Conservation (phyloP, 768 basidiomycete species). For the Suillus plorans region DNA sequence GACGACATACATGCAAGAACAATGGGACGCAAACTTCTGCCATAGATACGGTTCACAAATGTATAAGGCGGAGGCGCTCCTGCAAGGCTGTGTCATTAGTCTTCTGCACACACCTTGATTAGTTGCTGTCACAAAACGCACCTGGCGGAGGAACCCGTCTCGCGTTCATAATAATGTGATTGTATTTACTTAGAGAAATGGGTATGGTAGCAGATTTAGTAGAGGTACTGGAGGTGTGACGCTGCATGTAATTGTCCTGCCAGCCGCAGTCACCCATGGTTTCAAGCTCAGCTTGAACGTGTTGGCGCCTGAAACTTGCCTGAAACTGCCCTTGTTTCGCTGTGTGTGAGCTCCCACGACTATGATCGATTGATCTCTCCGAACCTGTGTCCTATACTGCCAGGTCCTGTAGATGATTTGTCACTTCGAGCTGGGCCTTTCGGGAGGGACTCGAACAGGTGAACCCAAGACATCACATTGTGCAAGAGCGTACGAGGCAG, state of each 20-base stretch:
- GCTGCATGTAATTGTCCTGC: neutral
- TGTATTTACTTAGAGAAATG: neutral
- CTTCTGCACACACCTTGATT: neutral
- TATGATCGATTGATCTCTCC: neutral
- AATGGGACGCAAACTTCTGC: constrained; percentile 59
- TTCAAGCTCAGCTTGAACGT: neutral
- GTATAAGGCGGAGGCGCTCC: constrained; percentile 56
- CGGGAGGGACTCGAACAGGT: neutral
- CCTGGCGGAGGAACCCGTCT: constrained; percentile 16
- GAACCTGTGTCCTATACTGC: neutral
- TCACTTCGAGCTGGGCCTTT: neutral
- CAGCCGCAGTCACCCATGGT: neutral
- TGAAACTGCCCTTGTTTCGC: neutral
- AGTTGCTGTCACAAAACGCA: neutral
- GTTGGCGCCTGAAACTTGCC: neutral
- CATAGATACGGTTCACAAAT: constrained; percentile 57
- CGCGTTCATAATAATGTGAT: constrained; percentile 13
- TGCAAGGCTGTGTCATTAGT: constrained; percentile 21
- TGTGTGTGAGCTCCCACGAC: neutral
- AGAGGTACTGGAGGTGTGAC: neutral
- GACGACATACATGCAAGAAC: constrained; percentile 43
- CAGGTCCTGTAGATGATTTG: neutral
- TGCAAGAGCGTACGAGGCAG: neutral
- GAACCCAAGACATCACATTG: neutral
- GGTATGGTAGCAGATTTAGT: neutral